Conservation (phyloP, 2,329 filamentous ascomycete species). For the Pseudohalonectria lignicola region DNA sequence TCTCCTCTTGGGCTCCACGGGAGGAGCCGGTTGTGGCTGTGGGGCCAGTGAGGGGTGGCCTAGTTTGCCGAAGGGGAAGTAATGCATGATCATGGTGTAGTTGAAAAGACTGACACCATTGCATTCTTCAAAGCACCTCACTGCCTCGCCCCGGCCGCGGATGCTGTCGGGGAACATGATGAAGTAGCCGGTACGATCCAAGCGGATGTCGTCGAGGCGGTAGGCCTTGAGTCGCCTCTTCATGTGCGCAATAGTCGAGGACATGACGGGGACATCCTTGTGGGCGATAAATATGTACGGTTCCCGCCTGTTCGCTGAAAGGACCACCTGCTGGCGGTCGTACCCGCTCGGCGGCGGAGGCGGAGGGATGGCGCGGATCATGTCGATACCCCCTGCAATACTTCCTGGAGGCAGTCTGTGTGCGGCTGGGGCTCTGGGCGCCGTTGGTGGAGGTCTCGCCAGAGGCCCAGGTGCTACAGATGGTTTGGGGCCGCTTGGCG, state of each 20-base stretch:
- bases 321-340: background rate
- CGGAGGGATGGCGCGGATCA: background rate
- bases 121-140: constrained; percentile 67
- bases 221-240: constrained; percentile 81
- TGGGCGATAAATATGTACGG: constrained; percentile 90
- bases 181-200: constrained; percentile 78
- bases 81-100: constrained; percentile 84
- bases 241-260: constrained; percentile 78
- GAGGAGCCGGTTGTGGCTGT: constrained; percentile 7
- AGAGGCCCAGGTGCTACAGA: constrained; percentile 18
- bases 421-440: constrained; percentile 73
- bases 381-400: no score
- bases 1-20: constrained; percentile 14
- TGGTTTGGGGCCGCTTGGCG: constrained; percentile 14
- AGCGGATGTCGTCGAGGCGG: constrained; percentile 65
- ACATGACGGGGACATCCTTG: constrained; percentile 75
- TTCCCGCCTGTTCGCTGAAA: constrained; percentile 31
- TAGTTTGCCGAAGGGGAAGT: constrained; percentile 33
- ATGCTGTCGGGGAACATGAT: constrained; percentile 77
- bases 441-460: constrained; percentile 64
- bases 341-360: constrained; percentile 6
- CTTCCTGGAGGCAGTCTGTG: constrained; percentile 27
- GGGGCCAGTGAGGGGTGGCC: background rate
- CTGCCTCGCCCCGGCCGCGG: constrained; percentile 67
- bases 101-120: constrained; percentile 82